Evolutionary conservation across 164 flowering plant species (phyloP), one percentile per base, ranked within the genome.

Genomic region (Vitis rupestris): DNA sequence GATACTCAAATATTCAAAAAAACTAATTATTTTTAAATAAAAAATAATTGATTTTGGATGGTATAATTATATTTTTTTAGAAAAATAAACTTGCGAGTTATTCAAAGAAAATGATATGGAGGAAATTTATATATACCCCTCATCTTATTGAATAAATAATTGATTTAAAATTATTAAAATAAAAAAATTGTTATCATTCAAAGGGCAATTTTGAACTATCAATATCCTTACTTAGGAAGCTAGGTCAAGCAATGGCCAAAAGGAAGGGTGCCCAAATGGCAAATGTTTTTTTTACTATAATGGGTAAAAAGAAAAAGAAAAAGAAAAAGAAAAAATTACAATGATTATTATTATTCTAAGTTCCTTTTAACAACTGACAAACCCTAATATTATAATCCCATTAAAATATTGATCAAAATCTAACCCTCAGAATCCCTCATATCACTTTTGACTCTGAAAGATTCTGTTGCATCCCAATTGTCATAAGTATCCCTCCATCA

Each of bases 401-500:
- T 63, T 75, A 68, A 69, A 72, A 63, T 66, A 73, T 60, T 67
- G 61, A 55, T 70, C 68, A 74, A 70, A 80, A 76, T 78, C 82
- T 72, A 76, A 54, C 12, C 23, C 58, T 49, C 67, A 56, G 47
- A 50, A 57, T 19, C 69, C 64, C 50, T 37, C 37, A 16, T 50
- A 17, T 48, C 62, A 27, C 75, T 68, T 82, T 82, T 82, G 85
- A 82, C 82, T 76, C 50, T 74, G 68, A 67, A 73, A 82, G 82
- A 79, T 82, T 76, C 79, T 70, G 59, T 72, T 44, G 7, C 7
- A 37, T 37, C 44, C 27, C 44, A 37, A 37, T 37, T 37, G 44
- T 3, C 44, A 37, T 37, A 37, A 37, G 6, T 37, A 37, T 37
- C 44, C 44, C 9, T 51, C 49, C 50, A 44, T 37, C 60, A 31